These are phyloP conservation scores for Talaromyces sp. DNA, from an alignment of 2,329 filamentous ascomycete species.

Conservation along the genomic window DNA sequence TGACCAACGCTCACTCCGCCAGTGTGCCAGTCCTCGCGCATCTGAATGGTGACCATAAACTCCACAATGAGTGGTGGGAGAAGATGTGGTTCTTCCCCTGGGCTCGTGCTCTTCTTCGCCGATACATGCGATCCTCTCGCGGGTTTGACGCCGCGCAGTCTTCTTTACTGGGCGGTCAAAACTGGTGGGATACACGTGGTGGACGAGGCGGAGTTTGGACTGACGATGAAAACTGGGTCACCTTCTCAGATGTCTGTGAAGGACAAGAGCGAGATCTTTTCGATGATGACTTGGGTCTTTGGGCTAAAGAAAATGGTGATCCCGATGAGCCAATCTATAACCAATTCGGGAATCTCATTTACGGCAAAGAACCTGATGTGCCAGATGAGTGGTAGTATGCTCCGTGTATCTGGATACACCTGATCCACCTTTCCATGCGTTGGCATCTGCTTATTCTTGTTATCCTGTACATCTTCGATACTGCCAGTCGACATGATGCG, in stretches of 20 bases:
- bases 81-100: conserved; percentile 54
- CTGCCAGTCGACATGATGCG: too few relatives aligned
- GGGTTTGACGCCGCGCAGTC: conserved; percentile 47
- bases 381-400: too few relatives aligned
- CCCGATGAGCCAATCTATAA: conserved; percentile 41
- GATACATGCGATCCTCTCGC: conserved; percentile 50
- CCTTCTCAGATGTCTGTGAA: conserved; percentile 52
- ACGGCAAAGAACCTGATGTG: conserved; percentile 31
- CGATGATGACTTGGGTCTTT: conserved; percentile 49
- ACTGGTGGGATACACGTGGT: conserved; percentile 54
- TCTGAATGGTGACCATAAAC: conserved; percentile 39
- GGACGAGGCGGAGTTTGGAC: conserved; percentile 60
- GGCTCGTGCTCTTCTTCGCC: conserved; percentile 53
- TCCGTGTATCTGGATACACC: too few relatives aligned
- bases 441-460: too few relatives aligned
- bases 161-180: conserved; percentile 50
- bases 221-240: conserved; percentile 51
- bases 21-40: conserved; percentile 51
- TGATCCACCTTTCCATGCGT: too few relatives aligned
- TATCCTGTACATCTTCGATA: too few relatives aligned
- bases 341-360: conserved; percentile 40
- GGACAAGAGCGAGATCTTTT: conserved; percentile 52
- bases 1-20: conserved; percentile 53
- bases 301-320: conserved; percentile 40
- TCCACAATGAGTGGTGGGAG: conserved; percentile 44